Percentiles rank a stretch among this genome's conserved stretches.
These are phyloP conservation scores for Penicillium chermesinum DNA, from an alignment of 495 filamentous ascomycete species.

Conservation along the genomic window DNA sequence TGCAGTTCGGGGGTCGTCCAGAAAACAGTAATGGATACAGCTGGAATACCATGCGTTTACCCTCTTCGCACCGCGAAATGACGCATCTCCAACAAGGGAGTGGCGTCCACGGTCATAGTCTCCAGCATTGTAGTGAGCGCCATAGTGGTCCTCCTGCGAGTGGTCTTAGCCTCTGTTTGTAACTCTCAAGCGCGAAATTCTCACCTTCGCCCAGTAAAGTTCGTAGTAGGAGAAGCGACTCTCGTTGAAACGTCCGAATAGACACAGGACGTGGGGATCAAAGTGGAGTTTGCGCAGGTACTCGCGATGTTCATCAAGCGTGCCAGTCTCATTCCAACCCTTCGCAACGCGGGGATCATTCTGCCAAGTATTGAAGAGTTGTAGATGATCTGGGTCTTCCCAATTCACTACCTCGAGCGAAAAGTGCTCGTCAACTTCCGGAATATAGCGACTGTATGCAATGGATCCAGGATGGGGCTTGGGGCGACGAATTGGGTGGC, in stretches of 20 bases:
- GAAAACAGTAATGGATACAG: conserved; percentile 64
- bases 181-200: not conserved
- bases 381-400: conserved; percentile 47
- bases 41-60: conserved; percentile 66
- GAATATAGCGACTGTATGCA: conserved; percentile 64
- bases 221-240: conserved; percentile 63
- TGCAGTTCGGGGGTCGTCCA: conserved; percentile 62
- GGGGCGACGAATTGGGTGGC: conserved; percentile 55
- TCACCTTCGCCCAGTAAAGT: conserved; percentile 66
- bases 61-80: conserved; percentile 58
- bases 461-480: conserved; percentile 59
- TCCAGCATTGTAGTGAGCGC: conserved; percentile 57
- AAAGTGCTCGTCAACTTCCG: conserved; percentile 60
- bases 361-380: conserved; percentile 62
- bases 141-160: conserved; percentile 64
- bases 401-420: conserved; percentile 60
- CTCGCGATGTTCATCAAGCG: conserved; percentile 55
- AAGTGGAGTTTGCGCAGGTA: conserved; percentile 56
- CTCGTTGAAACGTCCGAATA: conserved; percentile 59
- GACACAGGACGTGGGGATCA: conserved; percentile 57
- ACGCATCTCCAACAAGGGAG: conserved; percentile 60
- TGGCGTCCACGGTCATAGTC: conserved; percentile 66
- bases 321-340: conserved; percentile 65
- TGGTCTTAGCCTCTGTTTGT: too few relatives aligned
- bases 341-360: conserved; percentile 66